Conservation (phyloP, 768 basidiomycete species). For the Erythrobasidium yunnanense region DNA sequence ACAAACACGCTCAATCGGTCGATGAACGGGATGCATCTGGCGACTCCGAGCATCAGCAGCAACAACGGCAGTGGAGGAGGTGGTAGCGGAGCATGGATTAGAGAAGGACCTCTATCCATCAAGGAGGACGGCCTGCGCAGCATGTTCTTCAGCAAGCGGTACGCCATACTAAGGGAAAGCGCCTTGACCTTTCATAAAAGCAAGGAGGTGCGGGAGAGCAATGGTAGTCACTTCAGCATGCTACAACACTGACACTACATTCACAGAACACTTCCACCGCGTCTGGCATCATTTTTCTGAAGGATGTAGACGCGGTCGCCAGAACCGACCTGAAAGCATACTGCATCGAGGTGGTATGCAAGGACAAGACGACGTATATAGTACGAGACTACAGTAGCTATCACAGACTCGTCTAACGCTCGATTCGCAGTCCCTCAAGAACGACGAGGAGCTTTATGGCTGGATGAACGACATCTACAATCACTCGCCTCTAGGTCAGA, state of each 20-base stretch:
- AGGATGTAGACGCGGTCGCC: slow-evolving; percentile 75
- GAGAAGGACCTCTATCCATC: slow-evolving; percentile 64
- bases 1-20: neutral
- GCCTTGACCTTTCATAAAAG: slow-evolving; percentile 74
- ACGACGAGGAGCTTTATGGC: slow-evolving; percentile 90
- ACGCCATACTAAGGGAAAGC: slow-evolving; percentile 72
- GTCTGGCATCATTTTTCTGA: slow-evolving; percentile 56
- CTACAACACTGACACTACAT: too few relatives aligned
- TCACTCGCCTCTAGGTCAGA: slow-evolving; percentile 84
- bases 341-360: slow-evolving; percentile 75
- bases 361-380: slow-evolving; percentile 67
- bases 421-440: slow-evolving; percentile 55
- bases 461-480: slow-evolving; percentile 97
- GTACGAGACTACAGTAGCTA: neutral
- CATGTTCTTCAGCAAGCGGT: slow-evolving; percentile 84
- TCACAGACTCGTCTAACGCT: neutral
- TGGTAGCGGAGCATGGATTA: slow-evolving; percentile 44
- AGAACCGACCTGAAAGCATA: slow-evolving; percentile 90
- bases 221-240: too few relatives aligned
- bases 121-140: slow-evolving; percentile 91
- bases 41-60: neutral
- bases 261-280: slow-evolving; percentile 37
- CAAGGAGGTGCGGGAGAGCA: slow-evolving; percentile 57
- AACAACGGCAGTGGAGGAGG: neutral
- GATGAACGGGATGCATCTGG: neutral